These are phyloP conservation scores for Cyberlindnera veronae DNA, from an alignment of 805 yeast genomes.

Conservation along the genomic window DNA sequence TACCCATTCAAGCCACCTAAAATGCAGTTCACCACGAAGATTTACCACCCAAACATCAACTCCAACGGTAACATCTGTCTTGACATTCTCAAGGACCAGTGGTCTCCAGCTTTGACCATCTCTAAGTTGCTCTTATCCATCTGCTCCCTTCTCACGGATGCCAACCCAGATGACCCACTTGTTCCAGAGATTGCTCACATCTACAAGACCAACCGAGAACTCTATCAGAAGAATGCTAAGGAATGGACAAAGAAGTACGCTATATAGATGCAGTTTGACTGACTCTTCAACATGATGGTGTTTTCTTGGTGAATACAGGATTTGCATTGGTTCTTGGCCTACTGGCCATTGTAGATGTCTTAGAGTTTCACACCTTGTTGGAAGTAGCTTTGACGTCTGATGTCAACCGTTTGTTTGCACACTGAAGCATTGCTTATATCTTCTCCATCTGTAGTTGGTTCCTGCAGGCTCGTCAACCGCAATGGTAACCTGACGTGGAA, in stretches of 20 bases:
- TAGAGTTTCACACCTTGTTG: too few relatives aligned
- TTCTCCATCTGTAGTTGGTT: too few relatives aligned
- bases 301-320: conserved; percentile 16
- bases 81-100: conserved; percentile 94
- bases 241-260: conserved; percentile 99
- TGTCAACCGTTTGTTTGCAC: too few relatives aligned
- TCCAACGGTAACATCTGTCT: conserved; percentile 94
- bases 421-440: too few relatives aligned
- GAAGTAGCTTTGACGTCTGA: too few relatives aligned
- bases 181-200: conserved; percentile 98
- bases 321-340: conserved; percentile 12
- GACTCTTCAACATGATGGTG: neutral
- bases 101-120: conserved; percentile 98
- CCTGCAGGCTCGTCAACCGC: too few relatives aligned
- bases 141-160: conserved; percentile 94
- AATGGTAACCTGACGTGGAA: too few relatives aligned
- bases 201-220: conserved; percentile 89
- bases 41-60: conserved; percentile 96
- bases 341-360: neutral
- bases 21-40: conserved; percentile 87
- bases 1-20: conserved; percentile 99
- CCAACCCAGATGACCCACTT: conserved; percentile 98
- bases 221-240: conserved; percentile 94
- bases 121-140: conserved; percentile 93
- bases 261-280: conserved; percentile 36